Base-by-base conservation (phyloP, 2,329 filamentous ascomycete species). In the Fusarium veterinarium region DNA sequence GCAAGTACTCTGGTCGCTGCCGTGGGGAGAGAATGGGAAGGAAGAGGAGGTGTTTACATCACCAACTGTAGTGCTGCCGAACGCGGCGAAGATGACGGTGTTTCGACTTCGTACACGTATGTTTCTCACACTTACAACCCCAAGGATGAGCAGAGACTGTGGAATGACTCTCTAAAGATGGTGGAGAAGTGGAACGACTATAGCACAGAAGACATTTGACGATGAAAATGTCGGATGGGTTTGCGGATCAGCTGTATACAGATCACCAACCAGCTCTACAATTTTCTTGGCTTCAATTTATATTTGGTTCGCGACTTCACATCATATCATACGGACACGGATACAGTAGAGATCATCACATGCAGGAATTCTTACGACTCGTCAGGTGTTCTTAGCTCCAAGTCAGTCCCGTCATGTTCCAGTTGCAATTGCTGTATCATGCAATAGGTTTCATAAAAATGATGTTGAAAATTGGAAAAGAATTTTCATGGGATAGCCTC, bases 81-180 rank as follows among this genome's bases (percentile, higher is more conserved):
- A 28, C 28, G 40, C 16, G 62, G 62, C 13, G 40, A 64, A 20
- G 48, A 55, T 9, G 40, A 64, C 7, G 59, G 40, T 30, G 28
- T 17, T 37, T 35, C 62, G 17, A 62, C 46, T 9, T 64, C 59
- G 5, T 60, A 55, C 28, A 64, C 46, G 1, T 64, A 55, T 28
- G 59, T 56, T 23, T 38, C 63, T 20, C 60, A 58, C 28, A 65
- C 60, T 6, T 64, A 65, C 10, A 64, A 13, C n/a, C 59, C 62
- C 19, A 6, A 42, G 17, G 37, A 57, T 42, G 60, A 64, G 17
- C 23, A 33, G 25, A 64, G 63, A 4, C 25, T 65, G 13, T 65
- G 60, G 60, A 30, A 38, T 8, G 60, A 65, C 13, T 65, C 48
- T 28, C 37, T 64, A 1, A 25, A 25, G 33, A 45, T 64, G 58